These are phyloP conservation scores for Dioscorea dumetorum DNA, from an alignment of 106 monocot genomes.

Conservation along the genomic window DNA sequence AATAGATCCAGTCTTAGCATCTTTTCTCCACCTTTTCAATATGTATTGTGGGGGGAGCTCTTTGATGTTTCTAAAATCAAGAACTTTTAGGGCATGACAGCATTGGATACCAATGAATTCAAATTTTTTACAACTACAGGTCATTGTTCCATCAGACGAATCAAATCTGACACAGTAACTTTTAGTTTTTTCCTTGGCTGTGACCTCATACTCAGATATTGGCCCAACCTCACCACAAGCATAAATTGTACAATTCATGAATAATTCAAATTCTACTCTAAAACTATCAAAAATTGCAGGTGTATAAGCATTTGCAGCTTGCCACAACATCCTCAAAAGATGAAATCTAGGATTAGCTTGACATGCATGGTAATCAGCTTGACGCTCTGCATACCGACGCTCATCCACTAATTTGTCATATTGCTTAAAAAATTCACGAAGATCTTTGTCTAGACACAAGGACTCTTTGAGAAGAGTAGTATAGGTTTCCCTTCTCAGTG, in stretches of 20 bases:
- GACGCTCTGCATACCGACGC: conserved; percentile 19
- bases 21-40: conserved; percentile 39
- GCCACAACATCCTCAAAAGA: conserved; percentile 25
- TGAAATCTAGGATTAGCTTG: conserved; percentile 11
- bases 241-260: conserved; percentile 24
- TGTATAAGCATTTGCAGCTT: conserved; percentile 34
- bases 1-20: conserved; percentile 21
- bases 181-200: conserved; percentile 10
- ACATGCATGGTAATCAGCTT: conserved; percentile 27
- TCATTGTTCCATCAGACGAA: conserved; percentile 13
- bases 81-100: conserved; percentile 32
- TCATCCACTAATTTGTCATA: conserved; percentile 24
- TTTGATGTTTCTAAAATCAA: conserved; percentile 31
- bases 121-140: conserved; percentile 35
- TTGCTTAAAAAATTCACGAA: conserved; percentile 14
- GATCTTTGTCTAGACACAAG: conserved; percentile 23
- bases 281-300: conserved; percentile 33
- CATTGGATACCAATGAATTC: conserved; percentile 28
- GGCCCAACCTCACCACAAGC: conserved; percentile 18
- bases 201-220: conserved; percentile 28
- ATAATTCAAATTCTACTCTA: conserved; percentile 26
- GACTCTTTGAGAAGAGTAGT: conserved; percentile 15
- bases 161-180: conserved; percentile 28
- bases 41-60: conserved; percentile 28
- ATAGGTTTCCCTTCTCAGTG: conserved; percentile 15